These are phyloP conservation scores for Colletotrichum falcatum DNA, from an alignment of 2,329 filamentous ascomycete species.

Conservation along the genomic window DNA sequence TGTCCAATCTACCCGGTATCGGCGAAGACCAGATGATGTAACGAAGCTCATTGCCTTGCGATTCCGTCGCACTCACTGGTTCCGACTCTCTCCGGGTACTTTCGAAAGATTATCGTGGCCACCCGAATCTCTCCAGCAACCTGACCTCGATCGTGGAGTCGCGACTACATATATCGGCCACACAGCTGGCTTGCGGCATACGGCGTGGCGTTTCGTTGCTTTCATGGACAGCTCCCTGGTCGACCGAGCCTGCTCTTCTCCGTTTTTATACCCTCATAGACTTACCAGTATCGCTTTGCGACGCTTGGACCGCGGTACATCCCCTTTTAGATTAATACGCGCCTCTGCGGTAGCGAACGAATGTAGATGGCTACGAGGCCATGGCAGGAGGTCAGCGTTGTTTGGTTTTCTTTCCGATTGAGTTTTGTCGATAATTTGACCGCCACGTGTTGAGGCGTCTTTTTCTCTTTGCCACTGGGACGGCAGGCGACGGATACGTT, in stretches of 20 bases:
- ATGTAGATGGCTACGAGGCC: constrained; percentile 18
- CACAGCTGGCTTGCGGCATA: constrained; percentile 29
- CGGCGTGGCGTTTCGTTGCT: constrained; percentile 34
- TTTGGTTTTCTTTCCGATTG: constrained; percentile 17
- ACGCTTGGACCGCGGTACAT: constrained; percentile 27
- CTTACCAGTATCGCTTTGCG: constrained; percentile 39
- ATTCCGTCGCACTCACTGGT: neutral
- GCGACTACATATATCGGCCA: constrained; percentile 6
- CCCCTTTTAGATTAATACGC: constrained; percentile 31
- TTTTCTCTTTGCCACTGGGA: constrained; percentile 7
- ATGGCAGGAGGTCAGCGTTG: constrained; percentile 9
- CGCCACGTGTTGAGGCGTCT: neutral
- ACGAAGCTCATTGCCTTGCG: neutral
- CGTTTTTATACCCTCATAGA: constrained; percentile 43
- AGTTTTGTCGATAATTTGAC: constrained; percentile 18
- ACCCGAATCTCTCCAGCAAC: constrained; percentile 1
- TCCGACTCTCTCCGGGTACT: neutral
- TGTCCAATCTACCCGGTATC: constrained; percentile 55
- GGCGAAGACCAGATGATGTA: constrained; percentile 57
- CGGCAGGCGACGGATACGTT: neutral
- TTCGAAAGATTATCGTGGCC: neutral
- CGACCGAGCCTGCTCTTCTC: constrained; percentile 33
- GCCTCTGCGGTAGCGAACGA: constrained; percentile 8
- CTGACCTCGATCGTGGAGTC: neutral
- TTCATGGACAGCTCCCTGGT: constrained; percentile 30